Evolutionary conservation across 2,329 filamentous ascomycete species (phyloP), one percentile per base, ranked within the genome.

Genomic region (Rhytidhysteron rufulum): DNA sequence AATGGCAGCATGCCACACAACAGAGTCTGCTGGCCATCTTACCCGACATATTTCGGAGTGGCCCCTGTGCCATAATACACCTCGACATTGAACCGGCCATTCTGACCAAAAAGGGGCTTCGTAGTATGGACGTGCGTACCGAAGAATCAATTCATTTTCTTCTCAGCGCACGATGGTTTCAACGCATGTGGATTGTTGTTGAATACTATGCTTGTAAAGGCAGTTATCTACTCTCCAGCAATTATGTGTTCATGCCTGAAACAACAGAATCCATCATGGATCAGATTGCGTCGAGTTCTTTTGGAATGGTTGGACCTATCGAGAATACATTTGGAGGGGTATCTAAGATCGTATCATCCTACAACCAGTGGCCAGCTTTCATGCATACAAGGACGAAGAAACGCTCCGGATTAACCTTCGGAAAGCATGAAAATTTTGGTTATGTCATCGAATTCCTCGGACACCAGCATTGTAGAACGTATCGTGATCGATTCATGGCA

Each of bases 401-500:
- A 25, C 24, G 24, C n/a, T n/a, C n/a, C n/a, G n/a, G n/a, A n/a
- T n/a, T n/a, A n/a, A n/a, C n/a, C n/a, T n/a, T n/a, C n/a, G 24
- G 13, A 7, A 39, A 34, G 31, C 34, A 41, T 31, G 41, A 45
- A 24, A 39, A 38, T 37, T 34, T 45, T n/a, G 42, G 42, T 2
- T 34, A 41, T 18, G 42, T 45, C 8, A 41, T 31, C 25, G 39
- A 45, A 18, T 34, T 45, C 21, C 37, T 45, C 24, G 33, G 38
- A n/a, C 31, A 39, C 17, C 42, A 39, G 24, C 35, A 35, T 18
- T 45, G 42, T 39, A 34, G 39, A 16, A 41, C 39, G 4, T 41
- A 34, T 33, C 39, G 42, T 30, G 42, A 42, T 18, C 34, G 33
- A 25, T 41, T 45, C 31, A 39, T 42, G 5, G 42, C 32, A 11